Evolutionary conservation across 1,284 basidiomycete genomes (phyloP).

Genomic region (Ceratobasidium sp.): DNA sequence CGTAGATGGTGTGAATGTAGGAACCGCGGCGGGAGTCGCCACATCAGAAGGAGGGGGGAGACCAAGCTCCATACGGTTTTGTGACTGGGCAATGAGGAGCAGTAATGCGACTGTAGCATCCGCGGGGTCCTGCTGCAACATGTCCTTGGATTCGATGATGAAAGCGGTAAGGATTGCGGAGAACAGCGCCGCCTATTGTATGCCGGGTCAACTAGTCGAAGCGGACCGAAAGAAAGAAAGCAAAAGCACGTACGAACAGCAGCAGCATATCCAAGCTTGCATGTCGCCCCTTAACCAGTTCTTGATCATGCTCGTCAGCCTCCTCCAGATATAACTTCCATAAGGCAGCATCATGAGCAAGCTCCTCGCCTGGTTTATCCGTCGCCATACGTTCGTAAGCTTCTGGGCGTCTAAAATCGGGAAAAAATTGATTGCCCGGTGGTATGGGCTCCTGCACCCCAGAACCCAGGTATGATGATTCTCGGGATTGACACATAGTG

Average conservation of each 20-base stretch:
- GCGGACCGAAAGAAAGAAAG: too few species aligned
- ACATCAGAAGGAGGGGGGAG: not conserved
- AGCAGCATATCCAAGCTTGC: conserved; percentile 24
- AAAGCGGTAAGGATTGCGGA: conserved; percentile 33
- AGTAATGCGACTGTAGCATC: not conserved
- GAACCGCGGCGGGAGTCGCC: not conserved
- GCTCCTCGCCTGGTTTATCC: conserved; percentile 13
- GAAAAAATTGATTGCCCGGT: too few species aligned
- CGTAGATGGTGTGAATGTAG: not conserved
- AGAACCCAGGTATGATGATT: too few species aligned
- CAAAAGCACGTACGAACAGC: conserved; percentile 18
- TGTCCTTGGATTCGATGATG: conserved; percentile 21
- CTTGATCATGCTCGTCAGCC: conserved; percentile 16
- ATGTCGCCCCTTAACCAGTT: conserved; percentile 15
- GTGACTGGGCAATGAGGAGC: not conserved
- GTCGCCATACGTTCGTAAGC: conserved; percentile 1
- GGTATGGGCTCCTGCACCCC: too few species aligned
- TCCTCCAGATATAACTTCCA: conserved; percentile 18
- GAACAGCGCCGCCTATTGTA: conserved; percentile 39
- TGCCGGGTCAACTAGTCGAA: too few species aligned
- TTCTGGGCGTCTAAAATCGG: not conserved
- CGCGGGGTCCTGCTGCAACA: conserved; percentile 15
- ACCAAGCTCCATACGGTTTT: conserved; percentile 1
- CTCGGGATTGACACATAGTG: too few species aligned
- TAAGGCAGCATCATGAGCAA: conserved; percentile 7